Evolutionary conservation across 768 basidiomycete species (phyloP), one percentile per base, ranked within the genome.

Genomic region (Amanita brunnescens): DNA sequence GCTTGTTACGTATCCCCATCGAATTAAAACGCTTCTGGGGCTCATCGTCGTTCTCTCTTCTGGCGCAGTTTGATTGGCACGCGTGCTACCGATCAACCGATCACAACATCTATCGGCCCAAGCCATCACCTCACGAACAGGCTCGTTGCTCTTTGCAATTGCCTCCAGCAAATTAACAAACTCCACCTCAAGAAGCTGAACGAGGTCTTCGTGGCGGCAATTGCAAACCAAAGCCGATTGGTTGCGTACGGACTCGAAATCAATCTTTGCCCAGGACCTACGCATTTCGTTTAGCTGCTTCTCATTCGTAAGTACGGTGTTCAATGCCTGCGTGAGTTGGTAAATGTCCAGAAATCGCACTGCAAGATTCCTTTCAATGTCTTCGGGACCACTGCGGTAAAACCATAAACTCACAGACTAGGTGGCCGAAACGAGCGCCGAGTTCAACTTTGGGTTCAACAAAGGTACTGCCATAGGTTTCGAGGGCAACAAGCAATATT

Each of bases 51-150:
- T 74, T 59, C 86, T 75, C 53, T 92, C 90, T 56, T 91, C 89
- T n/a, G 69, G 61, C 16, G 67, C 69, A 43, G 70, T 69, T 47
- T 75, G 74, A 52, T 72, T 75, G 35, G 70, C 70, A 37, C 84
- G 78, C 48, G 71, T 80, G 62, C 70, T 75, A 33, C 82, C 85
- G 84, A 92, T 90, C 55, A 92, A 69, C 55, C 83, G 71, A 60
- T 91, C 90, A 54, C 86, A 88, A 64, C 89, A 91, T 63, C 89
- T 89, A 64, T 93, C 91, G 18, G 90, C 90, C 90, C 91, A 91
- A 3, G 80, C 73, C 86, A 91, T 91, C 51, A 93, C 81, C 61
- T 91, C 87, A 60, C 85, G 73, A 37, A 91, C 89, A 12, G 90
- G 89, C 56, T 91, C 88, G 42, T 65, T 75, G 62, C 78, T 87